Conservation (phyloP, 2,329 filamentous ascomycete species). For the Alternaria atra region DNA sequence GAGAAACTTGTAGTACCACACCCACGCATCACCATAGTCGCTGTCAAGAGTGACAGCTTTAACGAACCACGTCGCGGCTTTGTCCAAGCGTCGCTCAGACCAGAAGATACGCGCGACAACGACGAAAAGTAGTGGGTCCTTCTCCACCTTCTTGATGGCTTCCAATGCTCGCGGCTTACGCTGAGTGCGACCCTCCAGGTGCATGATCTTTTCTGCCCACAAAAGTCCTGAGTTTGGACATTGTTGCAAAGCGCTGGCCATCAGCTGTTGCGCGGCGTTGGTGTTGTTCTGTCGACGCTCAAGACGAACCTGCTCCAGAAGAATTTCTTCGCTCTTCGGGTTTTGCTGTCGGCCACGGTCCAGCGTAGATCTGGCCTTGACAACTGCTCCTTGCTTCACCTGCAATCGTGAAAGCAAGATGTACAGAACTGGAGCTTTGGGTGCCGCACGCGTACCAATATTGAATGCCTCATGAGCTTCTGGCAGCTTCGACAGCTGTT, state of each 20-base stretch:
- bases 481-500: conserved; percentile 77
- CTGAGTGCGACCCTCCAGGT: conserved; percentile 89
- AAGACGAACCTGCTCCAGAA: conserved; percentile 92
- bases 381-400: conserved; percentile 80
- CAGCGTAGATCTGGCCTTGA: conserved; percentile 93
- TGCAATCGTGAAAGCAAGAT: conserved; percentile 88
- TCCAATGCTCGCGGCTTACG: conserved; percentile 90
- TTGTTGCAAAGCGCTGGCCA: conserved; percentile 93
- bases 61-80: conserved; percentile 96
- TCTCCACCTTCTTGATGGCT: conserved; percentile 96
- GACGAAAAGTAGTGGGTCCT: conserved; percentile 86
- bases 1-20: conserved; percentile 97
- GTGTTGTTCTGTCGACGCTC: conserved; percentile 87
- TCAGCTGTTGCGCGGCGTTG: conserved; percentile 85
- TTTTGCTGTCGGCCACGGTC: conserved; percentile 89
- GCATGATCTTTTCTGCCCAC: conserved; percentile 95
- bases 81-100: conserved; percentile 89
- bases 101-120: conserved; percentile 96
- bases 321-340: conserved; percentile 83
- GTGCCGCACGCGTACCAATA: conserved; percentile 85
- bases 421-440: conserved; percentile 86
- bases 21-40: conserved; percentile 92
- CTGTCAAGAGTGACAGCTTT: conserved; percentile 89
- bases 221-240: conserved; percentile 86
- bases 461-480: conserved; percentile 91